Percentiles rank a stretch among this genome's conserved stretches.
Evolutionary conservation across 2,329 filamentous ascomycete species (phyloP).

Genomic region (Polytolypa hystricis): DNA sequence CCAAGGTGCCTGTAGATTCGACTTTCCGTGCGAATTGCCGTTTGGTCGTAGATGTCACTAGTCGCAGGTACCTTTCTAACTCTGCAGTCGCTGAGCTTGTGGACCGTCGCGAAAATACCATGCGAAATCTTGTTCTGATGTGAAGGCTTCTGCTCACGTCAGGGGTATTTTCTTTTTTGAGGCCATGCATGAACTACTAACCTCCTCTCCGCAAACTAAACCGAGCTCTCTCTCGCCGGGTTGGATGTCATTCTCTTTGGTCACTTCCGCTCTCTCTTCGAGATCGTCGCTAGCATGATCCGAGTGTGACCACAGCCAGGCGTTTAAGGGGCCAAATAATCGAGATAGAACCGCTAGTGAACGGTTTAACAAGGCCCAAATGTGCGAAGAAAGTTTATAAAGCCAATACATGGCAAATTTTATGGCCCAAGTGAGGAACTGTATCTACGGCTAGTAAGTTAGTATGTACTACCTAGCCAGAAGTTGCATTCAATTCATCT

Average conservation of each 20-base stretch:
- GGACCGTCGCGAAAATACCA: background rate
- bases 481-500: too few relatives aligned
- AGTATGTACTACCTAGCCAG: too few relatives aligned
- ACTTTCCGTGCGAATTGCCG: background rate
- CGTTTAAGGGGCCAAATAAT: background rate
- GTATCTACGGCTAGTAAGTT: too few relatives aligned
- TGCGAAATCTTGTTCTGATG: background rate
- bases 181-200: background rate
- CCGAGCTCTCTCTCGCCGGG: too few relatives aligned
- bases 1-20: background rate
- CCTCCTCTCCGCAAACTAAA: too few relatives aligned
- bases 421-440: too few relatives aligned
- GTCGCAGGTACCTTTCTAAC: background rate
- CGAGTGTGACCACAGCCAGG: background rate
- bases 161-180: background rate
- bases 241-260: too few relatives aligned
- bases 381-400: background rate
- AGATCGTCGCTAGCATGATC: background rate
- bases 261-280: too few relatives aligned
- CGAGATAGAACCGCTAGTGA: background rate
- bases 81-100: background rate
- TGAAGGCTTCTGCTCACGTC: background rate
- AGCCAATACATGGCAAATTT: background rate
- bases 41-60: background rate
- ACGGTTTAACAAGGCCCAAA: background rate